A percentile compares a stretch with the other conserved stretches of the same genome.
phyloP scores from a whole-genome alignment of 257 asterid genomes.

The Ilex aquifolium region DNA sequence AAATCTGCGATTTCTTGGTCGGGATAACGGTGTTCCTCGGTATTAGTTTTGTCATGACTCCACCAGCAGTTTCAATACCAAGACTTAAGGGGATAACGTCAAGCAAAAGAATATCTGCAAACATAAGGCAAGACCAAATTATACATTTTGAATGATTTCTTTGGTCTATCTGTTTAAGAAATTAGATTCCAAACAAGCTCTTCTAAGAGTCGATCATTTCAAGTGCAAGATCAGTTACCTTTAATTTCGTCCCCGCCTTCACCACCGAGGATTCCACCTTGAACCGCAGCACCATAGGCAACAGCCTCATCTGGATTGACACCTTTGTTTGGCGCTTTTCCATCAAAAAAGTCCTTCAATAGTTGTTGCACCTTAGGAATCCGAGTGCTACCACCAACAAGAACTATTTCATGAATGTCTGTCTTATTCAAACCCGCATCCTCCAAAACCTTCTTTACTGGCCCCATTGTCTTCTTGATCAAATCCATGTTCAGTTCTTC shows the following conservation, averaged over 20 bases:
- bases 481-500: slow-evolving; percentile 92
- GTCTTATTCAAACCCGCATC: slow-evolving; percentile 78
- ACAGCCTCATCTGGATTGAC: slow-evolving; percentile 98
- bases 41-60: slow-evolving; percentile 97
- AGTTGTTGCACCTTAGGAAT: slow-evolving; percentile 93
- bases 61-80: slow-evolving; percentile 97
- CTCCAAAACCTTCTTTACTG: slow-evolving; percentile 97
- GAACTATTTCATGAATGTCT: slow-evolving; percentile 89
- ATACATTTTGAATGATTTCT: too few species aligned
- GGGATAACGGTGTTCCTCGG: slow-evolving; percentile 96
- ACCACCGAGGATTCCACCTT: slow-evolving; percentile 89
- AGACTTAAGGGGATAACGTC: slow-evolving; percentile 93
- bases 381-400: slow-evolving; percentile 98
- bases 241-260: slow-evolving; percentile 97
- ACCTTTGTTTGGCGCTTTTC: slow-evolving; percentile 93
- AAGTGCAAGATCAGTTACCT: slow-evolving; percentile 34
- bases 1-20: slow-evolving; percentile 89
- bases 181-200: neutral
- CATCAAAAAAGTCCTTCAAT: slow-evolving; percentile 81
- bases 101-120: slow-evolving; percentile 80
- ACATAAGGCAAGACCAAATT: too few species aligned
- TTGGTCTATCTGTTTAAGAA: neutral
- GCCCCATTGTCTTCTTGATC: slow-evolving; percentile 95
- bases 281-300: slow-evolving; percentile 97
- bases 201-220: too few species aligned